These are phyloP conservation scores for Trichoderma sp. DNA, from an alignment of 2,329 filamentous ascomycete species.

Conservation along the genomic window DNA sequence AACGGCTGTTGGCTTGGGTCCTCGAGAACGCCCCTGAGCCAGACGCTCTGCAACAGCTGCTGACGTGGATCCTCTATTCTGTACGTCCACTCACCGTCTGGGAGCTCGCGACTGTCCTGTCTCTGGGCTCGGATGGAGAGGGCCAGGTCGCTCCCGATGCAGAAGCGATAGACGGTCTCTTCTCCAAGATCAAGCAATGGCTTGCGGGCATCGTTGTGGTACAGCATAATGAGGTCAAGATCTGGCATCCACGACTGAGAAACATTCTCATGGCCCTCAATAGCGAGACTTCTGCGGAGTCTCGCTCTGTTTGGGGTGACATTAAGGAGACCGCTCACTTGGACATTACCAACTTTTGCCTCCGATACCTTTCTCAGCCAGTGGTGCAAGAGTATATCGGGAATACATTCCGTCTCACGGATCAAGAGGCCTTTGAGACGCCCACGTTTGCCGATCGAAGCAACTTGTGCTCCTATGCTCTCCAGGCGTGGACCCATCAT, in stretches of 20 bases:
- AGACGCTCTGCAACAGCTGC: conserved; percentile 11
- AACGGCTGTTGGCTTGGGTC: conserved; percentile 24
- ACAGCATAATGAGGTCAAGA: conserved; percentile 27
- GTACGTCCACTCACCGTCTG: conserved; percentile 28
- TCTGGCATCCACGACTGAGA: conserved; percentile 24
- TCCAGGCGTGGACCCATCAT: conserved; percentile 29
- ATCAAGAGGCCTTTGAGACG: conserved; percentile 16
- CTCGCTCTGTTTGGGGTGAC: conserved; percentile 19
- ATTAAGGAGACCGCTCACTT: conserved; percentile 25
- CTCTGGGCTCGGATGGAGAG: conserved; percentile 4
- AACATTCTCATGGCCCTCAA: conserved; percentile 16
- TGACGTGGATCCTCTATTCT: conserved; percentile 29
- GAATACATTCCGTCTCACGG: conserved; percentile 12
- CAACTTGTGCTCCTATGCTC: conserved; percentile 26
- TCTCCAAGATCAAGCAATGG: conserved; percentile 27
- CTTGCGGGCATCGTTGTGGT: conserved; percentile 28
- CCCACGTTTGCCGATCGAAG: conserved; percentile 22
- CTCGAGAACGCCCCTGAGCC: conserved; percentile 22
- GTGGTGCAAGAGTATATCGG: conserved; percentile 20
- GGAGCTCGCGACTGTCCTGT: conserved; percentile 28
- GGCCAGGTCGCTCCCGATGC: conserved; percentile 4
- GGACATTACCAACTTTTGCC: conserved; percentile 24
- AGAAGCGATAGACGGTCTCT: conserved; percentile 6
- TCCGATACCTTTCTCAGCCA: conserved; percentile 26
- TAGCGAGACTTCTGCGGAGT: not conserved